phyloP scores from a whole-genome alignment of 2,329 filamentous ascomycete species.

The Fusarium begoniae region DNA sequence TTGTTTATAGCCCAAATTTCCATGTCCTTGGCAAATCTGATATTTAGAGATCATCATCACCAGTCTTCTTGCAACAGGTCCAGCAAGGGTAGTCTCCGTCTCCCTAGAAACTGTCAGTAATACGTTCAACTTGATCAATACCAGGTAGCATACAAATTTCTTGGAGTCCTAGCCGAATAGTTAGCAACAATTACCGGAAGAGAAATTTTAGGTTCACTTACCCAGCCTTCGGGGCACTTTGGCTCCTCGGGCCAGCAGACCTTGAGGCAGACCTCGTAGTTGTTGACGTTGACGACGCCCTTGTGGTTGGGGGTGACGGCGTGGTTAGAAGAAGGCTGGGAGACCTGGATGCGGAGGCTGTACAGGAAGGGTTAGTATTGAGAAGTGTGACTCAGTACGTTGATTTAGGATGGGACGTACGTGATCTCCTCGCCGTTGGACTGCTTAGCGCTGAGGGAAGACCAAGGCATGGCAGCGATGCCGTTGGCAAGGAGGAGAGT shows the following conservation, averaged over 20 bases:
- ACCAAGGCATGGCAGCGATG: constrained; percentile 31
- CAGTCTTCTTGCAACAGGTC: constrained; percentile 15
- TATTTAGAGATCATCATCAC: background rate
- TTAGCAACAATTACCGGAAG: background rate
- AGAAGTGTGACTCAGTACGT: rapidly evolving
- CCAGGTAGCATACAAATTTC: background rate
- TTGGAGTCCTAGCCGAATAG: background rate
- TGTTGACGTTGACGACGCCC: background rate
- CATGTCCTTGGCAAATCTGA: rapidly evolving
- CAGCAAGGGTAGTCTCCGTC: background rate
- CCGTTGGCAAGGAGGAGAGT: constrained; percentile 6
- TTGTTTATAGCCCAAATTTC: rapidly evolving
- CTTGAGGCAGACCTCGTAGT: background rate
- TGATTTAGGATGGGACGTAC: background rate
- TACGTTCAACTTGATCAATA: rapidly evolving
- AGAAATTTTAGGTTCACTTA: background rate
- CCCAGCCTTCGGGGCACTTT: constrained; percentile 13
- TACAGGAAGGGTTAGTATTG: rapidly evolving
- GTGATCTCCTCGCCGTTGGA: constrained; percentile 24
- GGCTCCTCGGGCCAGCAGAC: constrained; percentile 3
- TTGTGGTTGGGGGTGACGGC: background rate
- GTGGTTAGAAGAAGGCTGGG: background rate
- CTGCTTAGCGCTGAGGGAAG: background rate
- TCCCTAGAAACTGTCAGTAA: constrained; percentile 6
- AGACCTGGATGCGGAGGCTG: constrained; percentile 25